phyloP scores from a whole-genome alignment of 2,329 filamentous ascomycete species.

The Ascochyta fabae region DNA sequence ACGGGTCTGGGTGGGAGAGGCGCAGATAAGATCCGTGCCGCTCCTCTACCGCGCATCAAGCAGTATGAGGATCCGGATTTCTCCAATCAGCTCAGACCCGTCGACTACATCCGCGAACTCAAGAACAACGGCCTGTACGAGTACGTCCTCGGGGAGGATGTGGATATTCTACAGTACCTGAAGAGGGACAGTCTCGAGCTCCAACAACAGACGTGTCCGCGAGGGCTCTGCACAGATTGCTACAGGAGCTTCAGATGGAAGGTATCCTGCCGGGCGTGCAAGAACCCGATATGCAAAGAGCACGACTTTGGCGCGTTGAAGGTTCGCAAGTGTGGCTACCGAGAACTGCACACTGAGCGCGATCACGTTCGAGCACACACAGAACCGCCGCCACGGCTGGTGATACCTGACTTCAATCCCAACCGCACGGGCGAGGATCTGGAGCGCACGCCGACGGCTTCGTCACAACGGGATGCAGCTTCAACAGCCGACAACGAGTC shows the following conservation, averaged over 20 bases:
- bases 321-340: conserved; percentile 63
- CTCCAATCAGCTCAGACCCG: conserved; percentile 55
- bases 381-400: conserved; percentile 39
- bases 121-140: conserved; percentile 52
- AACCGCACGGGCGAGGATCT: conserved; percentile 33
- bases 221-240: conserved; percentile 64
- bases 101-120: conserved; percentile 50
- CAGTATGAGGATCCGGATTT: conserved; percentile 65
- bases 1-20: conserved; percentile 56
- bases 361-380: conserved; percentile 48
- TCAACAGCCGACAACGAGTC: conserved; percentile 34
- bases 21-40: conserved; percentile 63
- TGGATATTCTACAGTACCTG: conserved; percentile 49
- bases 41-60: conserved; percentile 61
- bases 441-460: conserved; percentile 34
- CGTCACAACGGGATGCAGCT: conserved; percentile 31
- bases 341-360: conserved; percentile 60
- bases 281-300: conserved; percentile 64
- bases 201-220: conserved; percentile 57
- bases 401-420: conserved; percentile 48
- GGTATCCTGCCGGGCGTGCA: conserved; percentile 64
- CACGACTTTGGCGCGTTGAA: conserved; percentile 65
- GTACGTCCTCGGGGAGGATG: conserved; percentile 50
- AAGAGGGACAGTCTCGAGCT: conserved; percentile 52
- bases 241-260: conserved; percentile 66